These are phyloP conservation scores for Podila verticillata DNA, from an alignment of 192 early-diverging fungal genomes.

Conservation along the genomic window DNA sequence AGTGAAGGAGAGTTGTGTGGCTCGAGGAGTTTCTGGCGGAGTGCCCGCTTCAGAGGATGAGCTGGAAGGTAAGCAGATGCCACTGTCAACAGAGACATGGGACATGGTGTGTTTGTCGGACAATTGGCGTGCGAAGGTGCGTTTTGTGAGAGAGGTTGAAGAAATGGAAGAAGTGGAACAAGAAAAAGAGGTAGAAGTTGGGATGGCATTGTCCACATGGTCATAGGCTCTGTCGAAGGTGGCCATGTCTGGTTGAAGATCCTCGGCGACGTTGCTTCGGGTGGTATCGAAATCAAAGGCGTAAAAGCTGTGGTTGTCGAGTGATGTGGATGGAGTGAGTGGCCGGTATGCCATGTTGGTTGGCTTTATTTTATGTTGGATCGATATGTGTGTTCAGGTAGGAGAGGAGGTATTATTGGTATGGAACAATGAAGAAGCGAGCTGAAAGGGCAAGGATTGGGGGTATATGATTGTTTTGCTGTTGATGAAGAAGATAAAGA, in stretches of 20 bases:
- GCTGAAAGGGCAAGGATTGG: background rate
- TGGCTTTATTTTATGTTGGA: background rate
- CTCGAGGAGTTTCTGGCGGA: background rate
- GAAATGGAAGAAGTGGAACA: background rate
- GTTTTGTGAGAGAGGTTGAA: background rate
- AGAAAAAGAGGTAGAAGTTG: background rate
- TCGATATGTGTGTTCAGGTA: too few relatives aligned
- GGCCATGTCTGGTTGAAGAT: too few relatives aligned
- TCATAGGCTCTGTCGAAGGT: too few relatives aligned
- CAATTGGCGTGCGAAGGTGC: background rate
- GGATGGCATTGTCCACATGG: too few relatives aligned
- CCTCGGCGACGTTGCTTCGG: too few relatives aligned
- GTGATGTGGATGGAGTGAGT: background rate
- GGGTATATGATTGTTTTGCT: background rate
- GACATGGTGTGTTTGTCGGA: background rate
- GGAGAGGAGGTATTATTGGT: background rate
- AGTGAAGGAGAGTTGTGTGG: background rate
- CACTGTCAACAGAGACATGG: background rate
- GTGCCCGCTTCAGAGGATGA: background rate
- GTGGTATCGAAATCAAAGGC: background rate
- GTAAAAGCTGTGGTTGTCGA: background rate
- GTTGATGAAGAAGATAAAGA: background rate
- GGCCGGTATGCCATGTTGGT: background rate
- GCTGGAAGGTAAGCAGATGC: background rate
- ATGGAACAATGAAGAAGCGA: background rate